Conservation (phyloP, 139 green algal species). For the Closterium sp. region DNA sequence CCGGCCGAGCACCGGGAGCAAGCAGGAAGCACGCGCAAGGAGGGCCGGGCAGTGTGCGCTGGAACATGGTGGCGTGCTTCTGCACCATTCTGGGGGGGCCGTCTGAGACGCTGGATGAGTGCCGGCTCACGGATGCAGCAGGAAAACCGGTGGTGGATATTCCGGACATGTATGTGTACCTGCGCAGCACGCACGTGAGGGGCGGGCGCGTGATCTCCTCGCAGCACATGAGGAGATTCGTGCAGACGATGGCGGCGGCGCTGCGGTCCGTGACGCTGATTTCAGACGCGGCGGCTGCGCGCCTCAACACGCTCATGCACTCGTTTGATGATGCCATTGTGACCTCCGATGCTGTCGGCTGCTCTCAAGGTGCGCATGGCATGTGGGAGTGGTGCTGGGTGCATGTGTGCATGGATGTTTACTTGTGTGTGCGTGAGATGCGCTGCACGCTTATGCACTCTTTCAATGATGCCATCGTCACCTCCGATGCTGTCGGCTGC, state of each 20-base stretch:
- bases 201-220: no score
- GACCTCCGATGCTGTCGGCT: no score
- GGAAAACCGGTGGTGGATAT: not conserved
- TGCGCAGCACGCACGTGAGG: no score
- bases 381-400: no score
- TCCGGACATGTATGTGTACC: not conserved
- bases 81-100: slow-evolving; percentile 19
- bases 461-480: not conserved
- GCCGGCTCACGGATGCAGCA: not conserved
- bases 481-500: no score
- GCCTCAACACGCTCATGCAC: not conserved
- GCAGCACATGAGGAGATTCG: not conserved
- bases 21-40: no score
- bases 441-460: not conserved
- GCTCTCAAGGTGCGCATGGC: no score
- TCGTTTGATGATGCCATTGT: not conserved
- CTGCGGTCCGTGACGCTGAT: not conserved
- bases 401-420: no score
- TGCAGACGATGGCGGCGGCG: not conserved
- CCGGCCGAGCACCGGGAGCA: not conserved
- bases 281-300: not conserved
- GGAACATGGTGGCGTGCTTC: not conserved
- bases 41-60: not conserved
- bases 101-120: not conserved
- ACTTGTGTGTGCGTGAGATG: no score